These are phyloP conservation scores for Eremothecium sinecaudum DNA, from an alignment of 1,139 yeast species.

Conservation along the genomic window DNA sequence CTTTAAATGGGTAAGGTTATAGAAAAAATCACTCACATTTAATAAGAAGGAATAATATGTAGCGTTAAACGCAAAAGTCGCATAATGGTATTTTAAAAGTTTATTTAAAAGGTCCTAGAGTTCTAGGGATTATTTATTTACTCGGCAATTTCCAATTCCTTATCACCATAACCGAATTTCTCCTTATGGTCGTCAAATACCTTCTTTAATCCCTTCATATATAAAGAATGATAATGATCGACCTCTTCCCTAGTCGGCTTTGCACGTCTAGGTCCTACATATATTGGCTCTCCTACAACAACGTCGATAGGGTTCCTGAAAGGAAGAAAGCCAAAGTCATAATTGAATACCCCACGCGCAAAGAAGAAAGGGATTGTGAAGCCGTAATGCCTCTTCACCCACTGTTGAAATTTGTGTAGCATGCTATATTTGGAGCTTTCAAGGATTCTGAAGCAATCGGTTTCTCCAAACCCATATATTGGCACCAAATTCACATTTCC, in stretches of 20 bases:
- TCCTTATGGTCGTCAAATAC: constrained; percentile 65
- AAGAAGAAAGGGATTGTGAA: constrained; percentile 87
- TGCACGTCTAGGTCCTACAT: constrained; percentile 43
- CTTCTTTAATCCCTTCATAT: constrained; percentile 55
- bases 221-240: constrained; percentile 62
- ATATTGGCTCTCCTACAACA: constrained; percentile 75
- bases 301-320: constrained; percentile 72
- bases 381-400: constrained; percentile 62
- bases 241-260: constrained; percentile 43
- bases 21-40: no score
- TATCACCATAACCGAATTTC: constrained; percentile 43
- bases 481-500: constrained; percentile 81
- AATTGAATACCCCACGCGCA: constrained; percentile 87
- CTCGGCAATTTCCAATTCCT: constrained; percentile 12
- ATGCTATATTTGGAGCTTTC: constrained; percentile 47
- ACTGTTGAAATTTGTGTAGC: constrained; percentile 50
- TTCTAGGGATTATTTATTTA: neutral
- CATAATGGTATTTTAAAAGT: no score
- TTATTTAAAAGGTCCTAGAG: no score
- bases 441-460: constrained; percentile 59
- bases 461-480: constrained; percentile 87
- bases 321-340: constrained; percentile 86
- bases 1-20: no score
- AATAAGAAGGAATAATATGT: no score
- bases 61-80: no score